Evolutionary conservation across 1,139 yeast species (phyloP).

Genomic region (Yarrowia galli): DNA sequence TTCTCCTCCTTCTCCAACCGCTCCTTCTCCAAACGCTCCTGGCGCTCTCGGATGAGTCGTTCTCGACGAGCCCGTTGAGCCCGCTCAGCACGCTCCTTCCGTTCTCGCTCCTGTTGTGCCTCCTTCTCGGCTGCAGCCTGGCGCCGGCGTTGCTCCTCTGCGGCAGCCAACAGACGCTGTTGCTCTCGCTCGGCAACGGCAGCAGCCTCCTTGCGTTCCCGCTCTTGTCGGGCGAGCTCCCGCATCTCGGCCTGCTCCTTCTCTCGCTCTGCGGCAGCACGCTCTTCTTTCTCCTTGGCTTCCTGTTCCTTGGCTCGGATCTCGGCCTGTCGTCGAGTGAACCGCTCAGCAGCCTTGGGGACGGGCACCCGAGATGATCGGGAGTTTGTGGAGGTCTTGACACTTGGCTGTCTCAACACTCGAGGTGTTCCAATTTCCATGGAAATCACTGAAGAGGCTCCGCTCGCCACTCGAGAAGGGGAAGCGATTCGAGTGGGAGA

Average conservation of each 20-base stretch:
- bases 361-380: constrained; percentile 9
- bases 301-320: constrained; percentile 32
- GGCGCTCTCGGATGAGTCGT: constrained; percentile 20
- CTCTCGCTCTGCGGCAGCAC: constrained; percentile 38
- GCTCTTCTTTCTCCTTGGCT: constrained; percentile 40
- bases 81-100: constrained; percentile 31
- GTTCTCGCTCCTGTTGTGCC: constrained; percentile 25
- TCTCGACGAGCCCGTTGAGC: constrained; percentile 30
- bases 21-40: constrained; percentile 13
- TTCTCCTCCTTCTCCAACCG: constrained; percentile 5
- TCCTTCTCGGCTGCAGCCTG: constrained; percentile 18
- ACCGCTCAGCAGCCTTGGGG: constrained; percentile 37
- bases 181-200: constrained; percentile 20
- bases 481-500: constrained; percentile 26
- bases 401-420: constrained; percentile 31
- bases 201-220: constrained; percentile 12
- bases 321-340: constrained; percentile 37
- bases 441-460: constrained; percentile 7
- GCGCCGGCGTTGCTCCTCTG: constrained; percentile 13
- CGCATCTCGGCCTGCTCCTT: constrained; percentile 19
- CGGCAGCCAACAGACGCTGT: neutral
- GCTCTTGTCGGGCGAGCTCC: constrained; percentile 1
- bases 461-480: constrained; percentile 11
- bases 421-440: constrained; percentile 3
- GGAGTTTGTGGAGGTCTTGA: neutral